These are phyloP conservation scores for Malus sieversii DNA, from an alignment of 306 rosid species.

Conservation along the genomic window DNA sequence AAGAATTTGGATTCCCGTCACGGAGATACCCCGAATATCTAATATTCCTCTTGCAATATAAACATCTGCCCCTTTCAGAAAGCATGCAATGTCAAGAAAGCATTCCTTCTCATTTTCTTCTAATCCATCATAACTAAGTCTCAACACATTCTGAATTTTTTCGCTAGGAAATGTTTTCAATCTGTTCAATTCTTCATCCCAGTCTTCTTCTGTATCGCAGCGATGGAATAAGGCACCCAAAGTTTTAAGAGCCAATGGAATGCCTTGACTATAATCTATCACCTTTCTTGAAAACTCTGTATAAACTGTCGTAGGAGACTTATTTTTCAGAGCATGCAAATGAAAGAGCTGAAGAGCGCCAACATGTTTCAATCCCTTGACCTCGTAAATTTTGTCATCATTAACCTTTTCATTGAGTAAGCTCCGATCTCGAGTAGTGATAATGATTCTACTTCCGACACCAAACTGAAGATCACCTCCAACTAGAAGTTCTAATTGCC, in stretches of 20 bases:
- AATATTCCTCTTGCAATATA: constrained; percentile 5
- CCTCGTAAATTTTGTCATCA: neutral
- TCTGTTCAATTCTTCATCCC: neutral
- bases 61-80: constrained; percentile 24
- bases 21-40: neutral
- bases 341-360: constrained; percentile 2
- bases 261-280: neutral
- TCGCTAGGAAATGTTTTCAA: neutral
- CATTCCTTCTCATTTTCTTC: constrained; percentile 13
- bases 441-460: neutral
- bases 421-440: neutral
- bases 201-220: neutral
- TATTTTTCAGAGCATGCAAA: neutral
- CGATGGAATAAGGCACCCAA: neutral
- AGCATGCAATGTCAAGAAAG: constrained; percentile 24
- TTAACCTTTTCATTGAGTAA: neutral
- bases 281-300: neutral
- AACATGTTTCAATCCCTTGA: neutral
- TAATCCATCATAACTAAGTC: neutral
- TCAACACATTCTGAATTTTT: neutral
- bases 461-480: neutral
- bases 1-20: constrained; percentile 23
- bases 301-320: neutral
- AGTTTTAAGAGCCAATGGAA: neutral
- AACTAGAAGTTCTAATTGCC: neutral